phyloP scores from a whole-genome alignment of 805 yeast genomes.

The Metschnikowia continentalis region DNA sequence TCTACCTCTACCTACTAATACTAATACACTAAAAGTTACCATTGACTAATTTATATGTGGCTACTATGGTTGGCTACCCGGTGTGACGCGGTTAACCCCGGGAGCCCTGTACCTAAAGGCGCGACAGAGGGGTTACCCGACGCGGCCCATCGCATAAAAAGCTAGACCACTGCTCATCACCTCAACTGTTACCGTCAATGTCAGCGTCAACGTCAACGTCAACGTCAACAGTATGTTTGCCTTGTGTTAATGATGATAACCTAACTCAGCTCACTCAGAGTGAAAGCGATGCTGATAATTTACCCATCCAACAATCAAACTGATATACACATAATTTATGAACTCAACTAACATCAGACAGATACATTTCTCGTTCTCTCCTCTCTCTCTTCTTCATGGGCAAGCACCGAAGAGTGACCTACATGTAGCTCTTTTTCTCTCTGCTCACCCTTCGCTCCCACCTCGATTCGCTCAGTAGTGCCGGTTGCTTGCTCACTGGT shows the following conservation, averaged over 20 bases:
- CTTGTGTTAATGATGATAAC: conserved; percentile 44
- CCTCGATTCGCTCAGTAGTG: too few species aligned
- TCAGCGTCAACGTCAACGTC: neutral
- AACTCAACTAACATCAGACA: conserved; percentile 10
- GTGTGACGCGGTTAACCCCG: neutral
- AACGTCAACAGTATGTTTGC: conserved; percentile 5
- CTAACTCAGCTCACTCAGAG: conserved; percentile 59
- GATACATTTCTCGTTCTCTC: neutral
- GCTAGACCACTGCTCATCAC: neutral
- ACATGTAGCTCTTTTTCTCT: neutral
- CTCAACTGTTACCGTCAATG: too few species aligned
- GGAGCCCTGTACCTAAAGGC: neutral
- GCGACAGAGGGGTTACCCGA: neutral
- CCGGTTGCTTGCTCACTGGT: too few species aligned
- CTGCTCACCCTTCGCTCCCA: too few species aligned
- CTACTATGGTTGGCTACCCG: neutral
- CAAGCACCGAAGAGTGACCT: too few species aligned
- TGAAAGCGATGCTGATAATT: conserved; percentile 46
- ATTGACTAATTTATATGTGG: too few species aligned
- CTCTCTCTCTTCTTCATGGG: neutral
- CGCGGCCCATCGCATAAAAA: neutral
- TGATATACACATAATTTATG: conserved; percentile 12
- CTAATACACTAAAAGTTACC: too few species aligned
- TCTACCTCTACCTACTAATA: too few species aligned
- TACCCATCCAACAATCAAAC: conserved; percentile 42